Percentiles rank a stretch among this genome's conserved stretches.
Evolutionary conservation across 768 basidiomycete species (phyloP).

Genomic region (Omphalotus guepiniiformis): DNA sequence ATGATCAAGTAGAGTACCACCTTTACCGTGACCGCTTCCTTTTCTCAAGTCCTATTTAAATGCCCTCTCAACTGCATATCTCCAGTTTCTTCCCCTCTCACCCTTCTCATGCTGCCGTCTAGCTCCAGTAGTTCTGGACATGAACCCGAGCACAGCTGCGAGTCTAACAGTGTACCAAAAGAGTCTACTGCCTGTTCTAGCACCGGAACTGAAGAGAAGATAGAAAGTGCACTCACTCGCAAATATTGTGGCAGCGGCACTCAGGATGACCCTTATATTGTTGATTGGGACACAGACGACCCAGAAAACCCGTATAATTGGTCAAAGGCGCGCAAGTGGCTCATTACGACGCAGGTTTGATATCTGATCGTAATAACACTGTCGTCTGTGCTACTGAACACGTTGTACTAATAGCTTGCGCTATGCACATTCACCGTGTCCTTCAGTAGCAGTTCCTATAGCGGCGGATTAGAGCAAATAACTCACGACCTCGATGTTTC

Average conservation of each 20-base stretch:
- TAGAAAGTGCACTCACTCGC: not conserved
- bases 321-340: conserved; percentile 43
- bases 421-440: conserved; percentile 53
- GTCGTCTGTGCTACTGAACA: conserved; percentile 11
- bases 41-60: too few species aligned
- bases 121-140: too few species aligned
- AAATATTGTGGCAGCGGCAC: conserved; percentile 45
- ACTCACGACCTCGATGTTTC: conserved; percentile 44
- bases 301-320: conserved; percentile 57
- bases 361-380: conserved; percentile 25
- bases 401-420: conserved; percentile 31
- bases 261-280: conserved; percentile 43
- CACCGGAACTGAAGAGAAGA: conserved; percentile 4
- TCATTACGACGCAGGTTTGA: conserved; percentile 39
- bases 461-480: conserved; percentile 44
- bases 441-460: conserved; percentile 56
- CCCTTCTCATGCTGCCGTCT: too few species aligned
- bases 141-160: too few species aligned
- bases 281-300: conserved; percentile 50
- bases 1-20: too few species aligned
- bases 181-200: too few species aligned
- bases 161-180: too few species aligned
- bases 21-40: too few species aligned
- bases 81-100: too few species aligned
- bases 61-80: too few species aligned